phyloP scores from a whole-genome alignment of 2,329 filamentous ascomycete species.

The Periconia digitata region DNA sequence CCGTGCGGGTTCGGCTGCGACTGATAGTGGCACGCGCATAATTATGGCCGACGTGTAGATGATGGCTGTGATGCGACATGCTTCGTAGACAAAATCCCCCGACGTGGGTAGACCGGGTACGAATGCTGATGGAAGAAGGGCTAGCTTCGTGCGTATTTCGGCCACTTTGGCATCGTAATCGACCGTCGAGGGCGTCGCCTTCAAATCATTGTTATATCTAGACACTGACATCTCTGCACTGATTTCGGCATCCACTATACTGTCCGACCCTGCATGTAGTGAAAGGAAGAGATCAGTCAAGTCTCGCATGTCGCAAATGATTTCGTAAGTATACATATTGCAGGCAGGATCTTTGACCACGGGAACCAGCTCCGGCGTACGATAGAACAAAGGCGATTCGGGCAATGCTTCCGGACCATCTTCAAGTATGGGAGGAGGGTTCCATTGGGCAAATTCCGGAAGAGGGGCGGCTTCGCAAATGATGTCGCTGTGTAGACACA shows the following conservation, averaged over 20 bases:
- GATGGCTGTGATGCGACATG: constrained; percentile 35
- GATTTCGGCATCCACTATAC: constrained; percentile 3
- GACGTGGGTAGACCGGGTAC: constrained; percentile 18
- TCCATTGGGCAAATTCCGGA: constrained; percentile 17
- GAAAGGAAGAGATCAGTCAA: constrained; percentile 33
- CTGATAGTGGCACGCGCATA: constrained; percentile 28
- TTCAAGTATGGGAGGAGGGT: constrained; percentile 8
- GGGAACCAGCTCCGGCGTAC: constrained; percentile 20
- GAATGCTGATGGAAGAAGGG: constrained; percentile 24
- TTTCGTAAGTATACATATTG: constrained; percentile 19
- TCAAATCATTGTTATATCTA: no score
- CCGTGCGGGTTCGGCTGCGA: constrained; percentile 22
- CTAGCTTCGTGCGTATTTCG: constrained; percentile 19
- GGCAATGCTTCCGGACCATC: constrained; percentile 18
- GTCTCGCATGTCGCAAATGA: constrained; percentile 36
- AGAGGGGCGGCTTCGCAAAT: constrained; percentile 26
- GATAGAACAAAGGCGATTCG: constrained; percentile 39
- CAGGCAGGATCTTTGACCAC: constrained; percentile 23
- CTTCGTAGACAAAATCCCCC: constrained; percentile 37
- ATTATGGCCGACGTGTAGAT: constrained; percentile 37
- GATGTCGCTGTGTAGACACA: constrained; percentile 29
- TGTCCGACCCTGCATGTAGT: constrained; percentile 5
- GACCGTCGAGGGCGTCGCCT: background rate
- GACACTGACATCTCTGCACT: constrained; percentile 4
- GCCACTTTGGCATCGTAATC: constrained; percentile 18